Evolutionary conservation across 2,329 filamentous ascomycete species (phyloP), one percentile per base, ranked within the genome.

Genomic region (Aspergillus texensis): DNA sequence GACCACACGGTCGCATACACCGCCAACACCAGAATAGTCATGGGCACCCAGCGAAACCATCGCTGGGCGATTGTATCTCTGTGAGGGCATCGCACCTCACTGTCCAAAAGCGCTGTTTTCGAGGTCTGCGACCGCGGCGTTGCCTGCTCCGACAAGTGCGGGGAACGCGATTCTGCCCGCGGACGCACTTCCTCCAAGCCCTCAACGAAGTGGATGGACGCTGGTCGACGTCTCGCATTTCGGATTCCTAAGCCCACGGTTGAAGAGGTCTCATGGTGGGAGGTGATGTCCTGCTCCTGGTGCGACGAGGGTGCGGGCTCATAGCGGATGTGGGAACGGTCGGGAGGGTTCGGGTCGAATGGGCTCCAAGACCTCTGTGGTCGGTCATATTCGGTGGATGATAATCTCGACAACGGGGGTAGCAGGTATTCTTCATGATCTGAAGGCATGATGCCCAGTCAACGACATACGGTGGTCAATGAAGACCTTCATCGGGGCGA

Each of bases 1-100:
- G 78, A 80, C 36, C 78, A 68, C 0, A 74, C 46, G 6, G 77
- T 79, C 6, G 78, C 73, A 62, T 79, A 80, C 14, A 79, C 61
- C 2, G 77, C 75, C 4, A 80, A 70, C 6, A 78, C 41, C 30
- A 79, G 59, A n/a, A 79, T 73, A 0, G 74, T 74, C 6, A 77
- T 50, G 21, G 77, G 72, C 26, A 79, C 58, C 76, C 77, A 76
- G 24, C 77, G 72, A 46, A 75, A 68, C 36, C 75, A 69, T 45
- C 72, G 62, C 57, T 79, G 71, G 21, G 74, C 65, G 50, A 78
- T 69, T 0, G 67, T 69, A 30, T 67, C 43, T 14, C 67, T 71
- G 19, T 71, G 77, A 2, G 75, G 75, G 50, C 77, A 79, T 21
- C 68, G 70, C 24, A 64, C 57, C n/a, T 52, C 53, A 6, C 67